phyloP scores from a whole-genome alignment of 768 basidiomycete genomes.

The Phlebiopsis flavidoalba region DNA sequence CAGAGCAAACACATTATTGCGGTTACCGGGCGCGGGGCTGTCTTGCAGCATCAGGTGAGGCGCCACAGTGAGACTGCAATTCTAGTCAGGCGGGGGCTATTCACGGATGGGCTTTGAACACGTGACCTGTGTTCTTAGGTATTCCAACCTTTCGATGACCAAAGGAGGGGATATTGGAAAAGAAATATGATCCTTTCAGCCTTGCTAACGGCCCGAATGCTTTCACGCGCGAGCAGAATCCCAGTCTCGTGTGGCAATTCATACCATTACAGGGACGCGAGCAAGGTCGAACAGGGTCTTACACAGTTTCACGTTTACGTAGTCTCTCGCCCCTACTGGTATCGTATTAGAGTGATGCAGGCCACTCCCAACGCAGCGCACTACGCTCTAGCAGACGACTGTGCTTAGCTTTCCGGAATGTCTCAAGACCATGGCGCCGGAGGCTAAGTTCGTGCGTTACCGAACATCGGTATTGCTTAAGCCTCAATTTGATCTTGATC shows the following conservation, averaged over 20 bases:
- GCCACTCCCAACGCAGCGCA: conserved; percentile 56
- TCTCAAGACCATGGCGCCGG: conserved; percentile 35
- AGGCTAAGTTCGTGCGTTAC: conserved; percentile 18
- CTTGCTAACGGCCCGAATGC: conserved; percentile 49
- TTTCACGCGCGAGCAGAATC: conserved; percentile 42
- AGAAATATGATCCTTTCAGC: conserved; percentile 42
- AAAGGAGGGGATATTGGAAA: conserved; percentile 48
- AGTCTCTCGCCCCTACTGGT: background rate
- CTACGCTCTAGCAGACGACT: conserved; percentile 40
- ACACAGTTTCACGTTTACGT: background rate
- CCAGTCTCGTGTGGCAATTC: conserved; percentile 56
- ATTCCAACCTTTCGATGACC: conserved; percentile 48
- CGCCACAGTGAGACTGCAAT: background rate
- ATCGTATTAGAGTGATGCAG: conserved; percentile 36
- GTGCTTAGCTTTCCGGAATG: conserved; percentile 36
- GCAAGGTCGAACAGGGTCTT: conserved; percentile 36
- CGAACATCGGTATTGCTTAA: too few relatives aligned
- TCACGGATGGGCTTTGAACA: background rate
- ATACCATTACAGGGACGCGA: conserved; percentile 61
- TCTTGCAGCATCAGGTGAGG: conserved; percentile 56
- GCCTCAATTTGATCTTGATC: conserved; percentile 26
- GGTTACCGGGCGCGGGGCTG: conserved; percentile 54
- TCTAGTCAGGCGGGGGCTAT: background rate
- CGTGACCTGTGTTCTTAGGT: conserved; percentile 17
- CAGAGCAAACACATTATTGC: conserved; percentile 34